Percentiles rank a stretch among this genome's conserved stretches.
phyloP scores from a whole-genome alignment of 2,329 filamentous ascomycete species.

The Zasmidium cellare region DNA sequence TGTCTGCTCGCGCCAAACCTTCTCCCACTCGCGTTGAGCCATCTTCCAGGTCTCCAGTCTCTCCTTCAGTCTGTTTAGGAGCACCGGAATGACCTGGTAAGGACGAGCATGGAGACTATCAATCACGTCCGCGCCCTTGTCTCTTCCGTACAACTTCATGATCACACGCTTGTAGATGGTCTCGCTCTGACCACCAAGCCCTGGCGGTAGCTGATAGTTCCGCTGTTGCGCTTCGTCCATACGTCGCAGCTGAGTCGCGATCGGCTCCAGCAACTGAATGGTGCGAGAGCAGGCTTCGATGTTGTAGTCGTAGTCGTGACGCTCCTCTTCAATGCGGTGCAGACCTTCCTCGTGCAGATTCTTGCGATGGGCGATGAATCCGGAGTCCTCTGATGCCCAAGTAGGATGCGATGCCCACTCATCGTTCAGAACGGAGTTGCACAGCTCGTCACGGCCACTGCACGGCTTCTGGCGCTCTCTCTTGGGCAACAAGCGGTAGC shows the following conservation, averaged over 20 bases:
- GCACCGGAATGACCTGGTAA: slow-evolving; percentile 82
- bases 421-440: slow-evolving; percentile 89
- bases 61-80: slow-evolving; percentile 86
- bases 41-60: slow-evolving; percentile 98
- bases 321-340: slow-evolving; percentile 95
- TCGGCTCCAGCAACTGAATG: slow-evolving; percentile 91
- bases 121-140: slow-evolving; percentile 81
- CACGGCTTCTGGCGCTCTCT: slow-evolving; percentile 88
- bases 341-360: slow-evolving; percentile 92
- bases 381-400: slow-evolving; percentile 97
- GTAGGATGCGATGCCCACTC: slow-evolving; percentile 98
- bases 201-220: slow-evolving; percentile 75
- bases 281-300: slow-evolving; percentile 94
- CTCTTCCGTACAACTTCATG: slow-evolving; percentile 92
- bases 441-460: slow-evolving; percentile 92
- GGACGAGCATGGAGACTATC: slow-evolving; percentile 82
- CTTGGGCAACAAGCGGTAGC: slow-evolving; percentile 89
- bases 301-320: slow-evolving; percentile 97
- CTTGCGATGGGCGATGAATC: slow-evolving; percentile 96
- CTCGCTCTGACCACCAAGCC: slow-evolving; percentile 87
- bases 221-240: slow-evolving; percentile 67
- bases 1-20: slow-evolving; percentile 96
- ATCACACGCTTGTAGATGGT: slow-evolving; percentile 96
- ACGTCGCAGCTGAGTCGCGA: slow-evolving; percentile 84
- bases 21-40: slow-evolving; percentile 96